Percentiles rank a stretch among this genome's conserved stretches.
Conservation (phyloP, 345 rosid genomes). For the Clausena lansium region DNA sequence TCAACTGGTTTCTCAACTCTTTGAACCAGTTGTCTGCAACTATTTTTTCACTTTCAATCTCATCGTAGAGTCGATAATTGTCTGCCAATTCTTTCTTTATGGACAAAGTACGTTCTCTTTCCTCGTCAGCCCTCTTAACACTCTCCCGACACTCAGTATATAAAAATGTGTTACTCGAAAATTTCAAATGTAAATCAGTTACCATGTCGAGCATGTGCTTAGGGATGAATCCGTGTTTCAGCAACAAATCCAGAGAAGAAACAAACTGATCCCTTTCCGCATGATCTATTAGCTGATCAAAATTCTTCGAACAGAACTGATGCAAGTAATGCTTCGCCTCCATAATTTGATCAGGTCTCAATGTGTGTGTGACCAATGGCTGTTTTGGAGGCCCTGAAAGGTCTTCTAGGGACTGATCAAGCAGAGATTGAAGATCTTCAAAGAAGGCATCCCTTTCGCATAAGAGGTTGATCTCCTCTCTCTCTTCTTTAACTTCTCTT, state of each 20-base stretch:
- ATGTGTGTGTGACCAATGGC: not conserved
- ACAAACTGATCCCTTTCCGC: not conserved
- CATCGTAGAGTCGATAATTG: not conserved
- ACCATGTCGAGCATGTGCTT: not conserved
- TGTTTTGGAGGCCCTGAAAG: not conserved
- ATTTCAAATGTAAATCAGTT: not conserved
- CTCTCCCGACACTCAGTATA: not conserved
- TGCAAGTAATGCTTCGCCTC: not conserved
- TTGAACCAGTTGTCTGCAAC: not conserved
- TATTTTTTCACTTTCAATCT: not conserved
- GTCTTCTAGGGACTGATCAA: not conserved
- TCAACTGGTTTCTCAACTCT: not conserved
- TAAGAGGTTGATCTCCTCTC: not conserved
- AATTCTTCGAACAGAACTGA: not conserved
- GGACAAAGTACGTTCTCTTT: not conserved
- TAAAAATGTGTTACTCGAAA: not conserved
- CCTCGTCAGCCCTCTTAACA: not conserved
- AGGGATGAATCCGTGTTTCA: not conserved
- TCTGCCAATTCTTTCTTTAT: not conserved
- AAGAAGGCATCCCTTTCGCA: not conserved
- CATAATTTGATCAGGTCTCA: not conserved
- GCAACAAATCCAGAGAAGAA: constrained; percentile 7
- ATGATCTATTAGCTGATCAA: not conserved
- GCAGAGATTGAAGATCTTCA: not conserved
- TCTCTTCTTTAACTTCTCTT: not conserved